Base-by-base conservation (phyloP, 768 basidiomycete species). In the Amanita jacksonii region DNA sequence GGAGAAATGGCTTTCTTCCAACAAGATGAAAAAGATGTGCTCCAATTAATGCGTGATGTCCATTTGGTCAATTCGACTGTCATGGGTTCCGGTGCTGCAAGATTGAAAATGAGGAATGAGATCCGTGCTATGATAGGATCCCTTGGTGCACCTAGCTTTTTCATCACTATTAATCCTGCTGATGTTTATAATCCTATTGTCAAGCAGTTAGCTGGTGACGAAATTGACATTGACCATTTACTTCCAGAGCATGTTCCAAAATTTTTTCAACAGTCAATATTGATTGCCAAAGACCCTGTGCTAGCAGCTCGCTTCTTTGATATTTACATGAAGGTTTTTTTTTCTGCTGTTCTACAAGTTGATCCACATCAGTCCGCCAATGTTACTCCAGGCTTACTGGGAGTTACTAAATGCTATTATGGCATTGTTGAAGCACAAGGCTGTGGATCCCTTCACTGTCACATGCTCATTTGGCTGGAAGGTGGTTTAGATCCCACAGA, bases 131-230 rank as follows among this genome's bases (percentile, higher is more conserved):
- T 69, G 10, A 67, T 63, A 30, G 53, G 57, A 5, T 48, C 55
- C 1, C 46, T 59, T n/a, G 68, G 70, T 0, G 8, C 66, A 1
- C 69, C 68, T 4, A 62, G 51, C 18, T 66, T 72, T 22, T 74
- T 57, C 47, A 42, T 74, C 1, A 74, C 70, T 0, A 59, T 70
- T 3, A 72, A 72, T 54, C 70, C 70, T 16, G 60, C 62, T 13
- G 68, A 69, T 44, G 51, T 67, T 0, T 59, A 67, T 27, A 68
- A 65, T 51, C 69, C 68, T 1, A 1, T 73, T 2, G 57, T 74
- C 1, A 60, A 62, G 25, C 60, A 72, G 38, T 37, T 72, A 0
- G 56, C 57, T 1, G 68, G 70, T 0, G 22, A 19, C 1, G 58
- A 69, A 0, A 62, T 67, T 5, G 57, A 69, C 44, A 34, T 69